Percentiles rank a stretch among this genome's conserved stretches.
These are phyloP conservation scores for Phaeosphaeriaceae sp. DNA, from an alignment of 2,329 filamentous ascomycete species.

Conservation along the genomic window DNA sequence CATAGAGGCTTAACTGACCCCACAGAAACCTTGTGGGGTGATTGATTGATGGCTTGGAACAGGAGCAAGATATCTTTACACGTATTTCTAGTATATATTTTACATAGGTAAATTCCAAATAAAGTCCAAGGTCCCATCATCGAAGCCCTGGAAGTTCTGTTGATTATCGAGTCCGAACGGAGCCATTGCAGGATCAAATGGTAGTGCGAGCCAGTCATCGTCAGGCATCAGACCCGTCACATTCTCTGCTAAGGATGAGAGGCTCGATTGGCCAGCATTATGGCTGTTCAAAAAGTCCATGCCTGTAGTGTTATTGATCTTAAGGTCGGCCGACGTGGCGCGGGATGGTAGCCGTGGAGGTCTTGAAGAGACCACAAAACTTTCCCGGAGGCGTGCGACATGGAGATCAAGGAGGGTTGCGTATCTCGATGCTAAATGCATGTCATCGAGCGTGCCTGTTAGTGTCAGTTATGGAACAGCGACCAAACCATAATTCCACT, in stretches of 20 bases:
- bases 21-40: no score
- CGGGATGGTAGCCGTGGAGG: constrained; percentile 44
- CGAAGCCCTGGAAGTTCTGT: constrained; percentile 47
- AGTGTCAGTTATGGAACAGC: constrained; percentile 8
- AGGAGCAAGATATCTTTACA: not conserved
- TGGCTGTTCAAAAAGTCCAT: constrained; percentile 48
- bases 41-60: no score
- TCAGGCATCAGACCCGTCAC: constrained; percentile 45
- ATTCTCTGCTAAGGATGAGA: constrained; percentile 43
- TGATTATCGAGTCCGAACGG: constrained; percentile 45
- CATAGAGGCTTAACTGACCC: no score
- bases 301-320: constrained; percentile 36
- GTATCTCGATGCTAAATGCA: constrained; percentile 59
- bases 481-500: not conserved
- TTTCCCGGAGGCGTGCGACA: constrained; percentile 45
- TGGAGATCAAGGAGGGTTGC: constrained; percentile 56
- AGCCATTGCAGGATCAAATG: constrained; percentile 49
- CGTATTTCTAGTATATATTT: not conserved
- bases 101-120: constrained; percentile 49
- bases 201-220: constrained; percentile 48
- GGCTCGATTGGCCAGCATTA: constrained; percentile 43
- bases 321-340: constrained; percentile 34
- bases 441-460: constrained; percentile 56
- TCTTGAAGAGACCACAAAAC: constrained; percentile 45
- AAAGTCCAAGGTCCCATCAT: constrained; percentile 48